Evolutionary conservation across 2,329 filamentous ascomycete genomes (phyloP), one percentile per base, ranked within the genome.

Genomic region (Tolypocladium capitatum): DNA sequence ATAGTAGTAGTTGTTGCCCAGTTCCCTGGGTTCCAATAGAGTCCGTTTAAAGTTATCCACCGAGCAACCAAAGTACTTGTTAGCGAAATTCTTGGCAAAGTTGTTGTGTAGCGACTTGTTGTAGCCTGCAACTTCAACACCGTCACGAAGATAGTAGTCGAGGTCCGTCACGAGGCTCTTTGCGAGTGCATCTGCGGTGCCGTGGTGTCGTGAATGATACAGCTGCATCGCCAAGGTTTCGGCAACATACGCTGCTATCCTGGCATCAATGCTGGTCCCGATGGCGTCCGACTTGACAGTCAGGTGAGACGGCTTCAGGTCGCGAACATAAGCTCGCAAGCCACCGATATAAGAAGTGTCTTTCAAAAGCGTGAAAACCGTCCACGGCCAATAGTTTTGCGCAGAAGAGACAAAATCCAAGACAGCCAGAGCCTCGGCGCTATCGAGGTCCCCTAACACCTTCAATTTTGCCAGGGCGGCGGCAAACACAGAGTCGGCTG

Each of bases 321-420:
- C 67, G 11, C 74, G 76, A 32, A 92, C 75, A 60, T 87, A 92
- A 4, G 75, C 72, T 18, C 86, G 76, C 18, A 95, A 74, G 48
- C 80, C 78, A 38, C 79, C 72, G 48, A 96, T 75, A 58, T 95
- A 91, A 0, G 73, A 71, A 1, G 77, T 74, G 57, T 94, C 85
- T 50, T 82, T 82, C 51, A 84, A 80, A 33, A 94, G 70, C 35
- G 84, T 81, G 48, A 86, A 83, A 48, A 94, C 89, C 1, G 88
- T 90, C 87, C 91, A 95, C 1, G 90, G 85, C 91, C 91, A 97
- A 60, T 89, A 86, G 63, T 95, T 92, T 60, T 96, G 90, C 5
- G 91, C 86, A 3, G 85, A 81, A 2, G 86, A 81, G 34, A 96
- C 80, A 62, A 97, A 97, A 56, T 91, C 83, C 16, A 98, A 73